Conservation (phyloP, 2,329 filamentous ascomycete genomes). For the Sporothrix mexicana region DNA sequence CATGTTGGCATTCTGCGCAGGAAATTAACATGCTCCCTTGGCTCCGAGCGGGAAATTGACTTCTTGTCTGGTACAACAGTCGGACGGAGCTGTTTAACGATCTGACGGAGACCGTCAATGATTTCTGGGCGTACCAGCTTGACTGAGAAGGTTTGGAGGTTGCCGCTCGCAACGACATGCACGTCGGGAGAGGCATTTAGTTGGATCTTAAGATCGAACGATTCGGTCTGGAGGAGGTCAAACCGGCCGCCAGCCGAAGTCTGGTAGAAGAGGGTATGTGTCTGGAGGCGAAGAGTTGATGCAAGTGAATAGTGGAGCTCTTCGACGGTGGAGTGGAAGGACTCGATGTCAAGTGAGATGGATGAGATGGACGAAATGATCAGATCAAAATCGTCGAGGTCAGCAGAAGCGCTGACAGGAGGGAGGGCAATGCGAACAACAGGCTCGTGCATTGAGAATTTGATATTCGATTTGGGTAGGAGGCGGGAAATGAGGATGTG, state of each 20-base stretch:
- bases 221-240: slow-evolving; percentile 85
- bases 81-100: slow-evolving; percentile 79
- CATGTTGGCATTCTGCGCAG: slow-evolving; percentile 80
- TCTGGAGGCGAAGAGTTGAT: slow-evolving; percentile 80
- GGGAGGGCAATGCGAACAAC: slow-evolving; percentile 89
- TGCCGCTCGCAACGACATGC: slow-evolving; percentile 78
- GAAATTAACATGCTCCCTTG: slow-evolving; percentile 68
- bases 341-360: slow-evolving; percentile 89
- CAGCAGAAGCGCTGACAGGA: slow-evolving; percentile 68
- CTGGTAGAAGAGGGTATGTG: slow-evolving; percentile 93
- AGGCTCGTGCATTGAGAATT: slow-evolving; percentile 95
- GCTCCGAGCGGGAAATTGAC: slow-evolving; percentile 54
- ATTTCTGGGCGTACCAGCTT: slow-evolving; percentile 93
- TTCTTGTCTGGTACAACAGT: slow-evolving; percentile 71
- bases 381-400: slow-evolving; percentile 86
- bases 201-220: slow-evolving; percentile 83
- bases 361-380: slow-evolving; percentile 96
- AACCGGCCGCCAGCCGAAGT: slow-evolving; percentile 82
- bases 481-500: slow-evolving; percentile 84
- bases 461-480: slow-evolving; percentile 90
- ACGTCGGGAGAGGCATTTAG: slow-evolving; percentile 85
- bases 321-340: slow-evolving; percentile 86
- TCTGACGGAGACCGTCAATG: slow-evolving; percentile 87
- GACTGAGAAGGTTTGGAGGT: slow-evolving; percentile 83
- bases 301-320: slow-evolving; percentile 86